Conservation (phyloP, 345 rosid species). For the Heritiera littoralis region DNA sequence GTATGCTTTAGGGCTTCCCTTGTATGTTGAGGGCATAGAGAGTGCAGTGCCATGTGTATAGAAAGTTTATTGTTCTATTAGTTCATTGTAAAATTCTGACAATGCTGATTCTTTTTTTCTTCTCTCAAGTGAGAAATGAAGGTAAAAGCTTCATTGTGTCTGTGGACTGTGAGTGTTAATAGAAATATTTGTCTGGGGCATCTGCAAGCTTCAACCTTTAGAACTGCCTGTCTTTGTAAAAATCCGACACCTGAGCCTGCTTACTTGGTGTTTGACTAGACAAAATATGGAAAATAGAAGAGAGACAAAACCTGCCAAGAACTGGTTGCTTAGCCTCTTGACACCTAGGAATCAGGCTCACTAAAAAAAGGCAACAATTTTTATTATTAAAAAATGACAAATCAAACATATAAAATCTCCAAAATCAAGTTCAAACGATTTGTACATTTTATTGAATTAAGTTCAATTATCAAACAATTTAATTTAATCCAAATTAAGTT, state of each 20-base stretch:
- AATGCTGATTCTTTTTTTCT: not conserved
- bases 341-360: not conserved
- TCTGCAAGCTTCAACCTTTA: not conserved
- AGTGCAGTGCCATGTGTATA: conserved; percentile 6
- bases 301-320: not conserved
- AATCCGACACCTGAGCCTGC: not conserved
- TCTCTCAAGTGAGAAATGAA: conserved; percentile 5
- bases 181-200: not conserved
- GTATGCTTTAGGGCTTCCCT: not conserved
- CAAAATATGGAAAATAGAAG: not conserved
- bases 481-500: no score
- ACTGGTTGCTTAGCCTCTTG: not conserved
- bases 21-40: not conserved
- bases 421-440: no score
- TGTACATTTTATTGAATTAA: no score
- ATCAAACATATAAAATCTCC: no score
- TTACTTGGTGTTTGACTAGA: not conserved
- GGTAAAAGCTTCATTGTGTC: not conserved
- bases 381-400: no score
- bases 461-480: no score
- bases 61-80: not conserved
- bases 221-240: not conserved
- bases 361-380: not conserved
- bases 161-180: not conserved
- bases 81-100: conserved; percentile 14